These are phyloP conservation scores for Bocquillonia castaneifolia DNA, from an alignment of 441 rosid species.

Conservation along the genomic window DNA sequence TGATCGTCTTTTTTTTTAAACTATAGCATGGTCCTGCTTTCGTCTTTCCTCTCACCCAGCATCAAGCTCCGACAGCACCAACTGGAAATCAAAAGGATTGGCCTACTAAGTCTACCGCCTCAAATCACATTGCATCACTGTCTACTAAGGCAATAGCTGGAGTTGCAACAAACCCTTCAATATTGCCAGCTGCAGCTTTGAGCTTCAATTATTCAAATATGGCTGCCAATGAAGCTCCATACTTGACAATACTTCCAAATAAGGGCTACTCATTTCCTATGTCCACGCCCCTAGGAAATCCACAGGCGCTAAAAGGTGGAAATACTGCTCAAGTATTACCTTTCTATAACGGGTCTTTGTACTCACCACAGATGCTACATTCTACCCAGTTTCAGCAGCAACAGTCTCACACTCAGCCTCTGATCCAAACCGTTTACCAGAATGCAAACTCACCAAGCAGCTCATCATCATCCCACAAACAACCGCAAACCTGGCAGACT, in stretches of 20 bases:
- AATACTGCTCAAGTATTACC: conserved; percentile 51
- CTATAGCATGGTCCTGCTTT: conserved; percentile 68
- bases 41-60: conserved; percentile 72
- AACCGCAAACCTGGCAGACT: conserved; percentile 47
- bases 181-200: conserved; percentile 44
- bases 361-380: conserved; percentile 71
- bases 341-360: conserved; percentile 63
- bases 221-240: conserved; percentile 61
- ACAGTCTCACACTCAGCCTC: conserved; percentile 34
- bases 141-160: conserved; percentile 28
- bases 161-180: conserved; percentile 31
- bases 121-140: conserved; percentile 29
- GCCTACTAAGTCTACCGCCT: conserved; percentile 30
- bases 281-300: conserved; percentile 59
- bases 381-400: conserved; percentile 61
- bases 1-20: conserved; percentile 9
- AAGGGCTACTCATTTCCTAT: conserved; percentile 56
- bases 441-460: conserved; percentile 52
- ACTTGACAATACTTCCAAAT: conserved; percentile 66
- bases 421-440: conserved; percentile 47
- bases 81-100: conserved; percentile 27
- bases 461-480: conserved; percentile 64
- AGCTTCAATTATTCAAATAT: conserved; percentile 63
- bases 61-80: conserved; percentile 43
- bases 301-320: conserved; percentile 52